Evolutionary conservation across 345 rosid genomes (phyloP).

Genomic region (Eucalyptus microcorys): DNA sequence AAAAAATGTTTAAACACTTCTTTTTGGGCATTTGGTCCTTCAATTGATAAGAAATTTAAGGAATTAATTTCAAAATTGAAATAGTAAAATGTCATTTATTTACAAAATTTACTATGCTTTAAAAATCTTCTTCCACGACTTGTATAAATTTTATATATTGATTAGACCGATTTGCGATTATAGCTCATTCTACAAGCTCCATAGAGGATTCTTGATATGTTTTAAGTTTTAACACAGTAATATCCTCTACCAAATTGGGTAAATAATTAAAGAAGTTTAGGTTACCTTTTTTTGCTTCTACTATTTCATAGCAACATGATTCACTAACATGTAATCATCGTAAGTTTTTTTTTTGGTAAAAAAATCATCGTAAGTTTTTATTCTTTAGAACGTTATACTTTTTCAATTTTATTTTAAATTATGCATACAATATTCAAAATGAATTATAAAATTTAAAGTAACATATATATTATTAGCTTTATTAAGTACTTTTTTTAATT

Average conservation of each 20-base stretch:
- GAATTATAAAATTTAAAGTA: not conserved
- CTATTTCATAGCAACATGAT: accelerated
- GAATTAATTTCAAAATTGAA: not conserved
- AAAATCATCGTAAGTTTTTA: not conserved
- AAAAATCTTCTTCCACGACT: not conserved
- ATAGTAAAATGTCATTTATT: accelerated
- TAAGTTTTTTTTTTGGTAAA: no score
- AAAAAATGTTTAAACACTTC: not conserved
- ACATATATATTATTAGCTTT: no score
- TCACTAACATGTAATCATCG: not conserved
- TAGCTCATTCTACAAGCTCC: not conserved
- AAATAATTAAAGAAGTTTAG: no score
- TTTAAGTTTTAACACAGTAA: not conserved
- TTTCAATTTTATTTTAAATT: no score
- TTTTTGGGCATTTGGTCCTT: not conserved
- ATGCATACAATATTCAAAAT: not conserved
- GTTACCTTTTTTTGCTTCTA: not conserved
- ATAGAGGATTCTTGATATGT: not conserved
- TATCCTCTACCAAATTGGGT: not conserved
- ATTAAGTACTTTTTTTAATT: no score
- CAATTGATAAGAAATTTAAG: not conserved
- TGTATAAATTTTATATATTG: not conserved
- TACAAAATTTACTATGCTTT: not conserved
- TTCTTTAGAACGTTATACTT: not conserved
- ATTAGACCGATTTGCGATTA: not conserved